Evolutionary conservation across 2,329 filamentous ascomycete species (phyloP).

Genomic region (Epichloe gansuensis): DNA sequence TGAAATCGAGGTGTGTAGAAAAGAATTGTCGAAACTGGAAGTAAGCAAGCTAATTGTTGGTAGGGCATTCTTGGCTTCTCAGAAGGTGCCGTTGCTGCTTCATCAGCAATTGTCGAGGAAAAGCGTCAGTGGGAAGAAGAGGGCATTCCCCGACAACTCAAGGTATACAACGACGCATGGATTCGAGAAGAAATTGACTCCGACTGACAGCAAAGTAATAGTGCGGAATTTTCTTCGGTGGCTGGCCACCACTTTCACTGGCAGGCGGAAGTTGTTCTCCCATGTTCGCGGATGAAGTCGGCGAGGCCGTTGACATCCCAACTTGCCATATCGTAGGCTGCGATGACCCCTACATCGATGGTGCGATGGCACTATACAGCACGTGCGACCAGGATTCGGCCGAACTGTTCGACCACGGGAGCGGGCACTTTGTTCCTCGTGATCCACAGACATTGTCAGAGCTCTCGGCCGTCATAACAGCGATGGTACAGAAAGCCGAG

Average conservation of each 20-base stretch:
- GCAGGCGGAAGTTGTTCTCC: constrained; percentile 25
- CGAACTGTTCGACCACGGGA: constrained; percentile 51
- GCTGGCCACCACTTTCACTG: constrained; percentile 40
- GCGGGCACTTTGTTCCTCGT: constrained; percentile 50
- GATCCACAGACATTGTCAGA: constrained; percentile 36
- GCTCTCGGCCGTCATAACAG: constrained; percentile 16
- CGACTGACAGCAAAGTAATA: constrained; percentile 16
- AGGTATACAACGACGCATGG: constrained; percentile 15
- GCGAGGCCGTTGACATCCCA: constrained; percentile 37
- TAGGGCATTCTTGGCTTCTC: constrained; percentile 47
- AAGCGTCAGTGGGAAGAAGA: constrained; percentile 22
- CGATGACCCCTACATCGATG: constrained; percentile 47
- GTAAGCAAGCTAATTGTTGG: not conserved
- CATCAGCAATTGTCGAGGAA: constrained; percentile 40
- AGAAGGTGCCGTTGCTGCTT: constrained; percentile 45
- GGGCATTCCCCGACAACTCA: constrained; percentile 22
- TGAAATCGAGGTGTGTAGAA: constrained; percentile 17
- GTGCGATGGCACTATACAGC: constrained; percentile 48
- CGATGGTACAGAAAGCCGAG: not conserved
- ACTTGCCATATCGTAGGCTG: constrained; percentile 43
- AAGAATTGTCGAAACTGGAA: not conserved
- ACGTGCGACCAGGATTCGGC: constrained; percentile 48
- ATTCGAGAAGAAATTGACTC: not conserved
- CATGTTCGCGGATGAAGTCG: constrained; percentile 35
- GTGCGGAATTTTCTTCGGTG: constrained; percentile 37